Evolutionary conservation across 2,329 filamentous ascomycete genomes (phyloP), one percentile per base, ranked within the genome.

Genomic region (Sporothrix brunneoviolacea): DNA sequence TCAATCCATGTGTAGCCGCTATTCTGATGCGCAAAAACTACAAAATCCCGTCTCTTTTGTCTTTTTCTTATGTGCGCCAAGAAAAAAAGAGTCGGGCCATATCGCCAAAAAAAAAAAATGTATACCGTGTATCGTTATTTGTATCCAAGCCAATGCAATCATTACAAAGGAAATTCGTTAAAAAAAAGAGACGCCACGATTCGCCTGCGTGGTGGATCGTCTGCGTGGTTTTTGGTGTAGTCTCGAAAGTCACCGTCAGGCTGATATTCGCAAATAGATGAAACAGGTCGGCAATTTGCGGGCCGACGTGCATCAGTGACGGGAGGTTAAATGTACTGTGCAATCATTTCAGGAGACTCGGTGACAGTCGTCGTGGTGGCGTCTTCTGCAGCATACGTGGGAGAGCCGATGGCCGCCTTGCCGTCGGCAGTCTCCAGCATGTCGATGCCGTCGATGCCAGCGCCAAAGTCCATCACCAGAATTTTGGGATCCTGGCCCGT

Each of bases 401-500:
- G 28, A 7, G 24, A 13, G 16, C 45, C 32, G 5, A 39, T 48
- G 12, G 38, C 40, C n/a, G 32, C 32, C 8, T 51, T 21, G 3
- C 30, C 46, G 13, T 50, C 24, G 13, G 15, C 30, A 10, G 52
- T 50, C 65, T 83, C 77, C 36, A 86, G 68, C 62, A 73, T 71
- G 54, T 79, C 74, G 37, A 86, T 77, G 24, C 80, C 75, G 24
- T 72, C 64, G 5, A 85, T 70, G 38, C 72, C 74, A 16, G 75
- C 74, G 27, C 82, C 93, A 70, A 97, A 98, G 70, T 98, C 93
- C 76, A 97, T 84, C 54, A 98, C 86, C 52, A 97, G 71, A 46
- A 94, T 90, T 64, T 94, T 85, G 30, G 91, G 87, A 62, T 96
- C 91, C 68, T 98, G 93, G 44, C 91, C 93, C 1, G 91, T 95